Evolutionary conservation across 768 basidiomycete genomes (phyloP).

Genomic region (Crepidotus variabilis): DNA sequence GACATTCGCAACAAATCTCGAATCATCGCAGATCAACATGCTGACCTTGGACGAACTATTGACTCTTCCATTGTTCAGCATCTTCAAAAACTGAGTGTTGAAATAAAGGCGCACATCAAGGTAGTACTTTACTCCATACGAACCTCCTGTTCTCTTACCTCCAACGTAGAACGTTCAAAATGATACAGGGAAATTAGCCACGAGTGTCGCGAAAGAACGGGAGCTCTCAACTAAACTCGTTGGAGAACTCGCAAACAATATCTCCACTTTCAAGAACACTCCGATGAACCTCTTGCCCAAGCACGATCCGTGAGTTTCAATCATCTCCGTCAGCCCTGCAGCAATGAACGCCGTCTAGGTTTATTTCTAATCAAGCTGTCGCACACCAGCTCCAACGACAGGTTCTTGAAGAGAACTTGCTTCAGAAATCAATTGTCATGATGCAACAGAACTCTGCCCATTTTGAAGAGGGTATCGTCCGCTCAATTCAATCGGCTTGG

Average conservation of each 20-base stretch:
- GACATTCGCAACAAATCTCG: conserved; percentile 91
- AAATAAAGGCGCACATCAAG: conserved; percentile 98
- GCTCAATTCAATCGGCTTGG: conserved; percentile 95
- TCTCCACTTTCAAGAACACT: conserved; percentile 93
- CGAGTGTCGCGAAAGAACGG: conserved; percentile 89
- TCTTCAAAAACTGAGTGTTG: conserved; percentile 87
- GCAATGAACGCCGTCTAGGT: conserved; percentile 31
- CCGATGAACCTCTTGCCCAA: conserved; percentile 80
- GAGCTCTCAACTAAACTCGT: conserved; percentile 83
- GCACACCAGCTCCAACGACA: conserved; percentile 82
- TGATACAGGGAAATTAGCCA: conserved; percentile 90
- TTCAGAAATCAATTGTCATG: conserved; percentile 96
- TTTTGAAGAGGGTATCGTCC: conserved; percentile 96
- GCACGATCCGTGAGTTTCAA: conserved; percentile 71
- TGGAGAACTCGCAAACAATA: conserved; percentile 80
- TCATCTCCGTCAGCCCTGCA: conserved; percentile 3
- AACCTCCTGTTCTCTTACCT: neutral
- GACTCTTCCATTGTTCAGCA: conserved; percentile 98
- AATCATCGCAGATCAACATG: conserved; percentile 91
- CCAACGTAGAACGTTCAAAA: conserved; percentile 81
- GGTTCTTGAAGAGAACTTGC: conserved; percentile 94
- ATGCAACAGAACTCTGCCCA: conserved; percentile 97
- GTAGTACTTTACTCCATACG: conserved; percentile 30
- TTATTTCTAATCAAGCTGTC: conserved; percentile 69
- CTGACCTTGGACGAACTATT: conserved; percentile 92